These are phyloP conservation scores for Pichia sp. DNA, from an alignment of 1,139 yeast genomes.

Conservation along the genomic window DNA sequence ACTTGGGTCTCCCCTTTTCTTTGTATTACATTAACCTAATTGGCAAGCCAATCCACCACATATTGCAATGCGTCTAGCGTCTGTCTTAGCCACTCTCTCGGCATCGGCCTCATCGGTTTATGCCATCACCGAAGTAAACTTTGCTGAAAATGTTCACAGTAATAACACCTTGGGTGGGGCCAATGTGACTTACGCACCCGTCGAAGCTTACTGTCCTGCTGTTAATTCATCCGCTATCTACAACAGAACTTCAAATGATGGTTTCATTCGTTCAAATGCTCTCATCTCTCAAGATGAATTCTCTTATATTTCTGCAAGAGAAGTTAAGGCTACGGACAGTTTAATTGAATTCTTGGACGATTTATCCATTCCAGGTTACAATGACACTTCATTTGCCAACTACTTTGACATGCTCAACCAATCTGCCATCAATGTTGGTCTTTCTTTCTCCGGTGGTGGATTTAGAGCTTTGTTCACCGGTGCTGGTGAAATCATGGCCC, in stretches of 20 bases:
- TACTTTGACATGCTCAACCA: constrained; percentile 16
- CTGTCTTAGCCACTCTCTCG: too few species aligned
- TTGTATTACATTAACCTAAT: too few species aligned
- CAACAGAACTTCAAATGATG: constrained; percentile 12
- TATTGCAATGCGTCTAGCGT: too few species aligned
- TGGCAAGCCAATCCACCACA: too few species aligned
- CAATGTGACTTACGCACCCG: constrained; percentile 16
- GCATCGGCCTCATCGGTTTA: too few species aligned
- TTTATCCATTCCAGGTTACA: constrained; percentile 20
- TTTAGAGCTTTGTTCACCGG: constrained; percentile 62
- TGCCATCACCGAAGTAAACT: too few species aligned
- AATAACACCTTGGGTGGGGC: too few species aligned
- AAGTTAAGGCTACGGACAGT: constrained; percentile 13
- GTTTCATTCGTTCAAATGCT: constrained; percentile 19
- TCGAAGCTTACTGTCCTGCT: constrained; percentile 16
- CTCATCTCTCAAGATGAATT: constrained; percentile 21
- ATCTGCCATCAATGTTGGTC: constrained; percentile 36
- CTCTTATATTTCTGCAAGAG: constrained; percentile 21
- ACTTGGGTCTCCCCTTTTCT: too few species aligned
- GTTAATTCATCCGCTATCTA: constrained; percentile 13
- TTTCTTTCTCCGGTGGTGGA: constrained; percentile 73
- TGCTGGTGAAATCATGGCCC: constrained; percentile 53
- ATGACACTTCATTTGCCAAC: constrained; percentile 17
- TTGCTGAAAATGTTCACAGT: too few species aligned
- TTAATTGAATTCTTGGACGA: constrained; percentile 19